Evolutionary conservation across 2,329 filamentous ascomycete genomes (phyloP).

Genomic region (Teratosphaeria gauchensis): DNA sequence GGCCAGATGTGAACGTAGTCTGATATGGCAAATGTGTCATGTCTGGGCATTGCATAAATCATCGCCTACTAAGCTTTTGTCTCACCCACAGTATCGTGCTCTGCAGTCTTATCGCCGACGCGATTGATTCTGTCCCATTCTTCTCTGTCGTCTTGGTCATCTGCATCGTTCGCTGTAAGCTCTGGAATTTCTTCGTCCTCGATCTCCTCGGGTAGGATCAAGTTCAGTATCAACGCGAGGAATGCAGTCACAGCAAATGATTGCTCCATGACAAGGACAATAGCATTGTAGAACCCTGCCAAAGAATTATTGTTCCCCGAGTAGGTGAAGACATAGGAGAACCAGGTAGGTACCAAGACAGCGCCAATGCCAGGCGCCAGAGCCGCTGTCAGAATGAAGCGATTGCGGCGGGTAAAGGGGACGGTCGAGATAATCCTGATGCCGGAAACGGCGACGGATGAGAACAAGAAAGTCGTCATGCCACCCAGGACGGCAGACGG

Average conservation of each 20-base stretch:
- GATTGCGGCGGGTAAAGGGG: conserved; percentile 66
- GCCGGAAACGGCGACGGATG: conserved; percentile 65
- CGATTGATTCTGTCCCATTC: conserved; percentile 31
- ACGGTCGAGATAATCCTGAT: conserved; percentile 65
- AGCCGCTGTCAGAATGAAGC: conserved; percentile 71
- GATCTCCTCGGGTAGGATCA: conserved; percentile 63
- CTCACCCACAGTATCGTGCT: not conserved
- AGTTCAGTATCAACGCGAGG: conserved; percentile 62
- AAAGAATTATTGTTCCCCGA: conserved; percentile 56
- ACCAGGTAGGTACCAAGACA: conserved; percentile 34
- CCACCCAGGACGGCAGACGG: conserved; percentile 44
- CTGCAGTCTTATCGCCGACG: not conserved
- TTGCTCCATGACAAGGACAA: conserved; percentile 40
- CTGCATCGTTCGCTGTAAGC: conserved; percentile 31
- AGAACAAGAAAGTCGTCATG: conserved; percentile 68
- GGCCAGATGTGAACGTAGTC: too few relatives aligned
- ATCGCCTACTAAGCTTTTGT: not conserved
- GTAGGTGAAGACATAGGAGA: conserved; percentile 60
- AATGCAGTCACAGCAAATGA: conserved; percentile 68
- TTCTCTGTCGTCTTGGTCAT: conserved; percentile 29
- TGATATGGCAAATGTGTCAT: too few relatives aligned
- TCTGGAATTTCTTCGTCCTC: conserved; percentile 49
- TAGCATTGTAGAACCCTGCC: conserved; percentile 63
- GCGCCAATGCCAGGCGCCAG: conserved; percentile 59
- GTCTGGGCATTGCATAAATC: too few relatives aligned